A percentile compares a stretch with the other conserved stretches of the same genome.
Conservation (phyloP, 2,329 filamentous ascomycete genomes). For the Pseudocercospora vitis region DNA sequence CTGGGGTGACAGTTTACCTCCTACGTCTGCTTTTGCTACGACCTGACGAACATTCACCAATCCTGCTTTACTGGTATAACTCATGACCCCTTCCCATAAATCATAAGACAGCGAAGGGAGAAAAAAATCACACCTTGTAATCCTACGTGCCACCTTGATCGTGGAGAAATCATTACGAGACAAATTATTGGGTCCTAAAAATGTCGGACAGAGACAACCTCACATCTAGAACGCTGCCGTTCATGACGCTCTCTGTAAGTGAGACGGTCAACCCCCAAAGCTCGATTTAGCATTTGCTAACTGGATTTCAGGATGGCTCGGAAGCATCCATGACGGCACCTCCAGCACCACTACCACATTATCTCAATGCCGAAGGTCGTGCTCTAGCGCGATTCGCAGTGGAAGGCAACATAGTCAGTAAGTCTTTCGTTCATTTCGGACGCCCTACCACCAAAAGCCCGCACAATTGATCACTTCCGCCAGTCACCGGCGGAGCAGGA, state of each 20-base stretch:
- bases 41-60: too few species aligned
- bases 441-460: neutral
- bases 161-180: too few species aligned
- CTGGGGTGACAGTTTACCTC: constrained; percentile 4
- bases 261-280: neutral
- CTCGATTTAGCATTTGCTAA: neutral
- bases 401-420: constrained; percentile 55
- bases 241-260: constrained; percentile 49
- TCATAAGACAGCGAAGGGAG: too few species aligned
- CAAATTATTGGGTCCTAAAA: constrained; percentile 22
- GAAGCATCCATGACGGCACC: constrained; percentile 46
- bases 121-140: too few species aligned
- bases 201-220: constrained; percentile 47
- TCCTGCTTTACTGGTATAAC: too few species aligned
- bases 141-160: too few species aligned
- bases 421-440: constrained; percentile 26
- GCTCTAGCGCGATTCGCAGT: constrained; percentile 53
- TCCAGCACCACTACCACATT: constrained; percentile 46
- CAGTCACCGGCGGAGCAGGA: constrained; percentile 67
- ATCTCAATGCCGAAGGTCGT: constrained; percentile 43
- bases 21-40: neutral
- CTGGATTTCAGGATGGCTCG: constrained; percentile 36
- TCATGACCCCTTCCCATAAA: too few species aligned
- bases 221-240: constrained; percentile 46
- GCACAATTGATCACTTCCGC: neutral